Percentiles rank a stretch among this genome's conserved stretches.
phyloP scores from a whole-genome alignment of 129 eudicot genomes.

The Pittosporum tobira region DNA sequence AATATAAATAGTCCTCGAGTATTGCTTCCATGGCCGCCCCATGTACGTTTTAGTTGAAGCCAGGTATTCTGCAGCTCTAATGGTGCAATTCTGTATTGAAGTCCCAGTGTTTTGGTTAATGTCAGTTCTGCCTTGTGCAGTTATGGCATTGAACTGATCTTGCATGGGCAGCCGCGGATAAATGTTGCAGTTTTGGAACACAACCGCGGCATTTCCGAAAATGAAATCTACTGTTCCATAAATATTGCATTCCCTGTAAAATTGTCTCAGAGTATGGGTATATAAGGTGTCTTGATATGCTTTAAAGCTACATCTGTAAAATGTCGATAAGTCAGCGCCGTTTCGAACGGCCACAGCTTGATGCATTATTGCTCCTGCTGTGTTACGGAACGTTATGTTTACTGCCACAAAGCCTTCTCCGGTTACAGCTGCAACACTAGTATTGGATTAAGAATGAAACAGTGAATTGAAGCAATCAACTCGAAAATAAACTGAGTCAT shows the following conservation, averaged over 20 bases:
- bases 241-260: slow-evolving; percentile 26
- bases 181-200: too few relatives aligned
- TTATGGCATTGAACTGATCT: slow-evolving; percentile 21
- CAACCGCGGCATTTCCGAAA: too few relatives aligned
- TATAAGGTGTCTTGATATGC: slow-evolving; percentile 30
- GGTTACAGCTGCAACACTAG: slow-evolving; percentile 17
- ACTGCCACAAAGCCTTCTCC: slow-evolving; percentile 18
- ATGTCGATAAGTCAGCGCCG: slow-evolving; percentile 22
- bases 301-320: slow-evolving; percentile 34
- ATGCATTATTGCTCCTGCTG: slow-evolving; percentile 17
- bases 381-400: too few relatives aligned
- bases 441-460: too few relatives aligned
- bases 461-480: too few relatives aligned
- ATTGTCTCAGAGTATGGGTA: slow-evolving; percentile 24
- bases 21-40: slow-evolving; percentile 26
- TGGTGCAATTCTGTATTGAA: too few relatives aligned
- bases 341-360: slow-evolving; percentile 30
- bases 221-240: too few relatives aligned
- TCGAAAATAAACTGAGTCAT: too few relatives aligned
- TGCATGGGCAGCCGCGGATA: slow-evolving; percentile 10
- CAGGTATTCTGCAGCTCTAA: slow-evolving; percentile 10
- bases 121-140: too few relatives aligned
- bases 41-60: slow-evolving; percentile 15
- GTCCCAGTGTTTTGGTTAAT: too few relatives aligned
- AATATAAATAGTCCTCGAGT: slow-evolving; percentile 17